Evolutionary conservation across 1,284 basidiomycete species (phyloP), one percentile per base, ranked within the genome.

Genomic region (Ustilago esculenta): DNA sequence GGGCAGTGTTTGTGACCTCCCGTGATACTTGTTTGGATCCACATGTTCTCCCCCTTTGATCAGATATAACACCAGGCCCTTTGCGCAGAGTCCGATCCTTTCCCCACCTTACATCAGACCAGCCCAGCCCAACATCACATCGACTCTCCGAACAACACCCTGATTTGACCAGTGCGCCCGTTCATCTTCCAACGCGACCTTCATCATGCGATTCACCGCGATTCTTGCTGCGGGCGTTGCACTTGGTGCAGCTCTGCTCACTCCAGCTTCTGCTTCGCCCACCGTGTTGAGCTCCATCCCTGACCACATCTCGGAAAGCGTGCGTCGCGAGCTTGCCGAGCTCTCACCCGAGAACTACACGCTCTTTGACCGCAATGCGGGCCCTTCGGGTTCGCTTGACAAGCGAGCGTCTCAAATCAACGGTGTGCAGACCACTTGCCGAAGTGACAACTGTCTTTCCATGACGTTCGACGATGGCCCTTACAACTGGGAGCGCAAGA

Each of bases 401-500:
- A 60, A 65, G 48, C 36, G 68, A 15, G 63, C 35, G 14, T 45
- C 67, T 4, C 60, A 53, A 32, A 23, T 73, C 48, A 25, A 43
- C 25, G 73, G 70, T 14, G 17, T 70, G 4, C 50, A 56, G 18
- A 60, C 32, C 5, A 35, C 43, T 4, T 72, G 73, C 65, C 54
- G 15, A 10, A 51, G 52, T 3, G 8, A 15, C 23, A 52, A 40
- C 21, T 74, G 73, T 43, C 46, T 75, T 25, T 59, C 65, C 7
- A 56, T 75, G 24, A 76, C 73, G 21, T 78, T 77, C 20, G 76
- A 78, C 55, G 76, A 78, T 36, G 76, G 76, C 0, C 75, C 76
- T 7, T 77, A 77, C 65, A 37, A 9, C 0, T 55, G 41, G 32
- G 43, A 68, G 34, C 23, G 24, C 11, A 66, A 66, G 46, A 35